Conservation (phyloP, 2,329 filamentous ascomycete genomes). For the Rhinocladiella similis region DNA sequence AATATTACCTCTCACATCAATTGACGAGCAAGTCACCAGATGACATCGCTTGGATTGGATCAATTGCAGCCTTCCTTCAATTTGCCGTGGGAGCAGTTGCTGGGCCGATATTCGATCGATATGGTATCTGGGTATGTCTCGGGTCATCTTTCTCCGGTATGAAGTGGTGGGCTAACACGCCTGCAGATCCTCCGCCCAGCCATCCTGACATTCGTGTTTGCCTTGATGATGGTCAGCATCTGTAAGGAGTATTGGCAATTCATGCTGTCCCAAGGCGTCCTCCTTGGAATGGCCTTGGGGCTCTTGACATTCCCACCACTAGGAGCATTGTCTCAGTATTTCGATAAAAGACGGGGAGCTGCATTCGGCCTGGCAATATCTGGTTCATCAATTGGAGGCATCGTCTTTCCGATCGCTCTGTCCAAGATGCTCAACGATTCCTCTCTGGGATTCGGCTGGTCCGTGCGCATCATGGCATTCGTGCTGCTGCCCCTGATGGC, state of each 20-base stretch:
- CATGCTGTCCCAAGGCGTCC: slow-evolving; percentile 52
- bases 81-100: slow-evolving; percentile 85
- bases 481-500: slow-evolving; percentile 54
- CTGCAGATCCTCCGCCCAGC: slow-evolving; percentile 51
- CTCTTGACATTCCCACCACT: slow-evolving; percentile 49
- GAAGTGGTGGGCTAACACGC: background rate
- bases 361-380: slow-evolving; percentile 50
- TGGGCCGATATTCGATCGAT: slow-evolving; percentile 77
- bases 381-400: slow-evolving; percentile 54
- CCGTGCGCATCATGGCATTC: slow-evolving; percentile 55
- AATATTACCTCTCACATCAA: slow-evolving; percentile 73
- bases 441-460: slow-evolving; percentile 50
- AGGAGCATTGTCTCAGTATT: slow-evolving; percentile 49
- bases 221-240: slow-evolving; percentile 32
- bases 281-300: slow-evolving; percentile 44
- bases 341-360: slow-evolving; percentile 48
- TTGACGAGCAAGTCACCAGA: slow-evolving; percentile 66
- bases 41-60: slow-evolving; percentile 83
- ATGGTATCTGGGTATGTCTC: slow-evolving; percentile 14
- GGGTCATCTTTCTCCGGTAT: background rate
- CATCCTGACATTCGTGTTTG: slow-evolving; percentile 18
- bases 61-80: slow-evolving; percentile 75
- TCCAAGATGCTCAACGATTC: slow-evolving; percentile 51
- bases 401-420: slow-evolving; percentile 53
- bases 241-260: slow-evolving; percentile 54